phyloP scores from a whole-genome alignment of 805 yeast species.

The Yarrowia divulgata region DNA sequence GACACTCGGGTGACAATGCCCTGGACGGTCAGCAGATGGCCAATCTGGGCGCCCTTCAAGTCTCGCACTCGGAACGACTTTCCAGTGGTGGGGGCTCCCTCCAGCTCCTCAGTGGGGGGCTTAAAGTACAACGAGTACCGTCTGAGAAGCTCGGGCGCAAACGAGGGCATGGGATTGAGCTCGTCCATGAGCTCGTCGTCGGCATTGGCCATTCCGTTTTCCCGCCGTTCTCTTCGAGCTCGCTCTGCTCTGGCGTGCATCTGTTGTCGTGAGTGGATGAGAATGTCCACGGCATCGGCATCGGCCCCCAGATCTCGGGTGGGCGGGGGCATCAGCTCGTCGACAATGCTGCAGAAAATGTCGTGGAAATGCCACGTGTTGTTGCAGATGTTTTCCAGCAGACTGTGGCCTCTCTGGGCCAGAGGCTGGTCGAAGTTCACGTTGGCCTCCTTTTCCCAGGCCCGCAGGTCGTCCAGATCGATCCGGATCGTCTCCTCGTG shows the following conservation, averaged over 20 bases:
- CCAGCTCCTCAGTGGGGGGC: conserved; percentile 62
- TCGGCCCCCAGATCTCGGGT: conserved; percentile 76
- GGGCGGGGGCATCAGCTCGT: conserved; percentile 86
- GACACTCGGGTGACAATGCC: conserved; percentile 96
- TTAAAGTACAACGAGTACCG: conserved; percentile 86
- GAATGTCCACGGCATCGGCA: conserved; percentile 92
- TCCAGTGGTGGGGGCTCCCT: conserved; percentile 46
- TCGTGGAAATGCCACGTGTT: conserved; percentile 85
- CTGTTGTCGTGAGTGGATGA: conserved; percentile 85
- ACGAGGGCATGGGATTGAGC: conserved; percentile 48
- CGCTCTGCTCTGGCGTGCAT: conserved; percentile 75
- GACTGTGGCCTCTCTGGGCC: conserved; percentile 47
- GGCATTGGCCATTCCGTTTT: conserved; percentile 59
- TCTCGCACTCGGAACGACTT: conserved; percentile 88
- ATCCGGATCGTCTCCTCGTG: conserved; percentile 70
- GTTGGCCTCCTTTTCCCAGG: conserved; percentile 62
- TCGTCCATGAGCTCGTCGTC: conserved; percentile 48
- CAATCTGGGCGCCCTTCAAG: conserved; percentile 81
- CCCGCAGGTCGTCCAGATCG: conserved; percentile 83
- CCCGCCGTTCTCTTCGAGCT: conserved; percentile 45
- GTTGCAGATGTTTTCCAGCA: conserved; percentile 66
- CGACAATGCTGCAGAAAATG: conserved; percentile 75
- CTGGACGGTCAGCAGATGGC: conserved; percentile 85
- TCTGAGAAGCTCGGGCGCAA: conserved; percentile 86
- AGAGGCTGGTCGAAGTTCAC: conserved; percentile 47